phyloP scores from a whole-genome alignment of 495 filamentous ascomycete genomes.

The Penicillium dipodomyicola region DNA sequence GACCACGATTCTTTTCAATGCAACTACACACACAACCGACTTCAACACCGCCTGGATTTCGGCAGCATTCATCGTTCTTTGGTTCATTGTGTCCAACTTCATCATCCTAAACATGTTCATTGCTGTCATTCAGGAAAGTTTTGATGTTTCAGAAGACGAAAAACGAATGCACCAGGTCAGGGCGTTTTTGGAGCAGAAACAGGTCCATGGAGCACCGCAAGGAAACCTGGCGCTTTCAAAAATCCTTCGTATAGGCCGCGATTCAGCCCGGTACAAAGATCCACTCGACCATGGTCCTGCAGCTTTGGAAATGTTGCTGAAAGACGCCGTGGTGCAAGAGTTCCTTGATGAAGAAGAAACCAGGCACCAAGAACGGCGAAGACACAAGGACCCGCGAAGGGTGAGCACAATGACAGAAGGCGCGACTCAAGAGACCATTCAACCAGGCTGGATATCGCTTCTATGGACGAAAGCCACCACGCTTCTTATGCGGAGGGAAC shows the following conservation, averaged over 20 bases:
- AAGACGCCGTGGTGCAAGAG: conserved; percentile 89
- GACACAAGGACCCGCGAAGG: conserved; percentile 26
- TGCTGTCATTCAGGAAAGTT: conserved; percentile 99
- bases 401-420: conserved; percentile 25
- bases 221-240: conserved; percentile 81
- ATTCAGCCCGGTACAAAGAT: conserved; percentile 63
- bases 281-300: conserved; percentile 85
- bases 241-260: conserved; percentile 77
- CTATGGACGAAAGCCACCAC: conserved; percentile 55
- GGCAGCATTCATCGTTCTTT: conserved; percentile 86
- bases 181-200: conserved; percentile 87
- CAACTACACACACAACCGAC: conserved; percentile 61
- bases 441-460: conserved; percentile 54
- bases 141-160: conserved; percentile 98
- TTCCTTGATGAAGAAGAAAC: conserved; percentile 76
- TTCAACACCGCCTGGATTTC: conserved; percentile 86
- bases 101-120: conserved; percentile 99
- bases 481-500: conserved; percentile 62
- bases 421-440: conserved; percentile 35
- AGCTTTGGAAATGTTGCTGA: conserved; percentile 90
- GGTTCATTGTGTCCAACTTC: conserved; percentile 94
- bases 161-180: conserved; percentile 95
- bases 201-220: conserved; percentile 63
- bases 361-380: conserved; percentile 28
- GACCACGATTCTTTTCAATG: conserved; percentile 82